Evolutionary conservation across 805 yeast genomes (phyloP), one percentile per base, ranked within the genome.

Genomic region (Starmerella etchellsii): DNA sequence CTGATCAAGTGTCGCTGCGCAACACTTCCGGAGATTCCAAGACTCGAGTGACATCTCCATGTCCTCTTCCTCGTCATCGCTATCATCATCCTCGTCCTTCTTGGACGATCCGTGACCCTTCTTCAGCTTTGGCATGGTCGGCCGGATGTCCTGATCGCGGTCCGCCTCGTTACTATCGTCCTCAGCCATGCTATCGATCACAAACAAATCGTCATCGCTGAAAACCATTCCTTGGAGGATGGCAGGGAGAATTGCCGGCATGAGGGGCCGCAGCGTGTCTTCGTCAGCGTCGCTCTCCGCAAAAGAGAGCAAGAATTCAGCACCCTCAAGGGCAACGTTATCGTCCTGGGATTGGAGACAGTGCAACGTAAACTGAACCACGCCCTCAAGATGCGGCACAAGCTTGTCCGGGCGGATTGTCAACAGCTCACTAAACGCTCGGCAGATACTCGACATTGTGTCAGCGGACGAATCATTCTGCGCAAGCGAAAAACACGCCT

Each of bases 21-120:
- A 70, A 60, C 97, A 88, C 61, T 88, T 88, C 54, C 98, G 71
- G 43, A 91, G 62, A 53, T 78, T 84, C 98, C 98, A 91, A 52
- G 76, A 83, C 27, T 77, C 74, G 34, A 76, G 69, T 28, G 71
- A 76, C 41, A 70, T 78, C 36, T 70, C 80, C 39, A 72, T 81
- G 36, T 74, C 84, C 23, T 74, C 87, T 10, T 77, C 91, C 24
- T 76, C 88, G 21, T 74, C 83, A 14, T 73, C 82, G 13, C 71
- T 79, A 23, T 69, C 77, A 31, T 73, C 77, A 14, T 70, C 68
- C 28, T 63, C 72, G 18, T 62, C 65, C n/a, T 39, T 40, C 15
- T 16, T 21, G 42, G 50, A 28, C 37, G 51, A 59, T 7, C 63
- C 61, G 25, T 67, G 70, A 9, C 63, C 62, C 18, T 65, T 69